These are phyloP conservation scores for Metschnikowia dekortorum DNA, from an alignment of 805 yeast species.

Conservation along the genomic window DNA sequence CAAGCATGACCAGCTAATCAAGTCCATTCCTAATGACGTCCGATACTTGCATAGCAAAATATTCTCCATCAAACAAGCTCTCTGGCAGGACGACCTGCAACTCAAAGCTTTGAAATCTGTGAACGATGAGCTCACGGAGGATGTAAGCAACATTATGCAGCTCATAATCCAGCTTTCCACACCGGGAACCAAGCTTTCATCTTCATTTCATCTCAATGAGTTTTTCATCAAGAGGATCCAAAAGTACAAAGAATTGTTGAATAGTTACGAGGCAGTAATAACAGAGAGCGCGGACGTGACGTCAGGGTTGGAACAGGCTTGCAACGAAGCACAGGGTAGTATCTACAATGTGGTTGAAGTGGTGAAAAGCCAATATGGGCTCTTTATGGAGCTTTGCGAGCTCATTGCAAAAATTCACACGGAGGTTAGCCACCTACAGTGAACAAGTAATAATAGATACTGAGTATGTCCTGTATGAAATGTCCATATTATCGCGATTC, in stretches of 20 bases:
- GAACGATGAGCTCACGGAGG: slow-evolving; percentile 42
- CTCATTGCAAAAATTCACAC: slow-evolving; percentile 65
- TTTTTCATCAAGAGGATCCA: slow-evolving; percentile 51
- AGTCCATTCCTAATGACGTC: slow-evolving; percentile 70
- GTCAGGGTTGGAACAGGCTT: slow-evolving; percentile 36
- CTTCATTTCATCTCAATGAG: slow-evolving; percentile 50
- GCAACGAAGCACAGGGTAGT: slow-evolving; percentile 38
- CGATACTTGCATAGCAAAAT: slow-evolving; percentile 58
- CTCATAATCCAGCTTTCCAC: slow-evolving; percentile 47
- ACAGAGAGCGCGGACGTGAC: slow-evolving; percentile 55
- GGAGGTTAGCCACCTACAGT: slow-evolving; percentile 19
- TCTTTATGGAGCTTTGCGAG: slow-evolving; percentile 74
- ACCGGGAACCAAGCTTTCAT: slow-evolving; percentile 56
- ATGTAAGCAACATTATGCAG: slow-evolving; percentile 50
- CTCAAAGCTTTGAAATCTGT: slow-evolving; percentile 30
- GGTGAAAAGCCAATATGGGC: slow-evolving; percentile 59
- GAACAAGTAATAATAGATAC: neutral
- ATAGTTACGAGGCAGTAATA: slow-evolving; percentile 59
- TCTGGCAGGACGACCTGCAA: slow-evolving; percentile 43
- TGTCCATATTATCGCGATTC: neutral
- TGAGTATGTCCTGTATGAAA: neutral
- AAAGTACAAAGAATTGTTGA: slow-evolving; percentile 44
- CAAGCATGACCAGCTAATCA: slow-evolving; percentile 62
- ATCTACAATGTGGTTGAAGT: slow-evolving; percentile 51
- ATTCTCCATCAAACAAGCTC: slow-evolving; percentile 62